These are phyloP conservation scores for Cyberlindnera mrakii DNA, from an alignment of 805 yeast genomes.

Conservation along the genomic window DNA sequence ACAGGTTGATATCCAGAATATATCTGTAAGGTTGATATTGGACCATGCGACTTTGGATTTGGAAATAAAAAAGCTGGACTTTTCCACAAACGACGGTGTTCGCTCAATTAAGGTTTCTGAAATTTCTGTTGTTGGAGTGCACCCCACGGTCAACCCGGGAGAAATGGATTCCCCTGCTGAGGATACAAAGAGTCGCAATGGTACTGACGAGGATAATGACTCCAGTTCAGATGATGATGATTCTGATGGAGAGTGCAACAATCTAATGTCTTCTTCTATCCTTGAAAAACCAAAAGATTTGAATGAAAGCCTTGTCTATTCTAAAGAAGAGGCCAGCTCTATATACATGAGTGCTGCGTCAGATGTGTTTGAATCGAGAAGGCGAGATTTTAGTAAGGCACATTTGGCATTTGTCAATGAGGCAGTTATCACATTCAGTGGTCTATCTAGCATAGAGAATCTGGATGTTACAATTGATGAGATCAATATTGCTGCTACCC, in stretches of 20 bases:
- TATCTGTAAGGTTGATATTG: constrained; percentile 43
- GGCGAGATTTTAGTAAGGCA: constrained; percentile 8
- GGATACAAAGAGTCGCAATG: constrained; percentile 11
- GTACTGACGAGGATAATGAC: background rate
- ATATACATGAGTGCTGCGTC: constrained; percentile 81
- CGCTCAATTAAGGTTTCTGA: constrained; percentile 37
- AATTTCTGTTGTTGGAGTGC: constrained; percentile 32
- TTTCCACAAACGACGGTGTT: constrained; percentile 39
- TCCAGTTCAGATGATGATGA: constrained; percentile 16
- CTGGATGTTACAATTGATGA: constrained; percentile 30
- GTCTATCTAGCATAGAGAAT: constrained; percentile 30
- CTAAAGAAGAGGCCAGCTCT: constrained; percentile 64
- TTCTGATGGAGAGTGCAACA: constrained; percentile 19
- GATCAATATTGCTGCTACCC: constrained; percentile 34
- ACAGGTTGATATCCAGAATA: constrained; percentile 40
- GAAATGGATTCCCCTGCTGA: constrained; percentile 3
- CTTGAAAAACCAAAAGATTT: constrained; percentile 24
- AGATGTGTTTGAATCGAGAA: constrained; percentile 30
- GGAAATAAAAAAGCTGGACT: constrained; percentile 27
- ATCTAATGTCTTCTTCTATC: constrained; percentile 27
- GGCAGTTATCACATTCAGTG: constrained; percentile 41
- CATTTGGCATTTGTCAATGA: constrained; percentile 26
- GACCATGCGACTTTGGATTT: constrained; percentile 35
- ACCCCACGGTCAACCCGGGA: constrained; percentile 31
- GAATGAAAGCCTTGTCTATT: constrained; percentile 54